Conservation (phyloP, 495 filamentous ascomycete species). For the Penicillium goetzii region DNA sequence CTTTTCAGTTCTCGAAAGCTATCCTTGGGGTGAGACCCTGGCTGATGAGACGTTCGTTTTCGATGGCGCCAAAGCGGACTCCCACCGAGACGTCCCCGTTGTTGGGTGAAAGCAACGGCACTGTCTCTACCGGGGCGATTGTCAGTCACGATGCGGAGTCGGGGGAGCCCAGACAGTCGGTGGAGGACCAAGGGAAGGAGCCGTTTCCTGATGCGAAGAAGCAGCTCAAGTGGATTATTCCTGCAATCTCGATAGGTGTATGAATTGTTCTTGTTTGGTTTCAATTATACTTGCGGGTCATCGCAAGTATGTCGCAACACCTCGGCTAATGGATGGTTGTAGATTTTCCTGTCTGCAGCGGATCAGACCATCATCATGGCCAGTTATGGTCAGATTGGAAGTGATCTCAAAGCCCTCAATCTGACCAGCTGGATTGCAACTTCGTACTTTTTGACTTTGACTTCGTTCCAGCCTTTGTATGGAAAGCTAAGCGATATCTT, state of each 20-base stretch:
- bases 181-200: constrained; percentile 32
- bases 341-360: constrained; percentile 72
- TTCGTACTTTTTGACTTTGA: constrained; percentile 73
- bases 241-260: constrained; percentile 58
- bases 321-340: constrained; percentile 19
- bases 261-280: constrained; percentile 15
- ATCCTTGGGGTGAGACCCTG: not conserved
- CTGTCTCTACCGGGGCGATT: constrained; percentile 36
- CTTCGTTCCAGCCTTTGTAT: constrained; percentile 79
- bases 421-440: constrained; percentile 87
- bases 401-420: constrained; percentile 75
- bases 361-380: constrained; percentile 85
- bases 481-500: constrained; percentile 83
- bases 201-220: constrained; percentile 34
- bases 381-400: constrained; percentile 80
- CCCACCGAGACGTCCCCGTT: constrained; percentile 49
- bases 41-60: not conserved
- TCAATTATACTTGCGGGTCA: not conserved
- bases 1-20: not conserved
- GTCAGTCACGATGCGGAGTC: constrained; percentile 29
- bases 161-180: constrained; percentile 12
- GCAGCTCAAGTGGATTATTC: constrained; percentile 51
- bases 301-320: not conserved
- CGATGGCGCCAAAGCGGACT: constrained; percentile 34
- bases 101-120: constrained; percentile 37